Evolutionary conservation across 2,329 filamentous ascomycete species (phyloP).

Genomic region (Ceratocystis ficicola): DNA sequence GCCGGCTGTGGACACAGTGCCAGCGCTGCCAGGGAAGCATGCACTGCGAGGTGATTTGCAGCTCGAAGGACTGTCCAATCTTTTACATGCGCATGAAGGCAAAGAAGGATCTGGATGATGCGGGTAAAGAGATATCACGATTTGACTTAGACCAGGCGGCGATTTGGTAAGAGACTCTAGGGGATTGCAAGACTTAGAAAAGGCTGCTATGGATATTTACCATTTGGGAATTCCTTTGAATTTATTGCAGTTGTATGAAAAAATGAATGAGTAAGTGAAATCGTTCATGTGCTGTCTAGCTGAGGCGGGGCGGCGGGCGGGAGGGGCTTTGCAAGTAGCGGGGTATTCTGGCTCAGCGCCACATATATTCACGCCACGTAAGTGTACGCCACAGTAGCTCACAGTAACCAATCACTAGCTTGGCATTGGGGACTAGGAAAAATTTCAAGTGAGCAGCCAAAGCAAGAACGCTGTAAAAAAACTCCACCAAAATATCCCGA

Average conservation of each 20-base stretch:
- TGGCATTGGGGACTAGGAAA: background rate
- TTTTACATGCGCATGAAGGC: slow-evolving; percentile 99
- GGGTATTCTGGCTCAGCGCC: background rate
- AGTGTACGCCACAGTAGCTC: background rate
- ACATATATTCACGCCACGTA: background rate
- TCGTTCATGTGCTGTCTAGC: too few species aligned
- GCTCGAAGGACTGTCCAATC: slow-evolving; percentile 90
- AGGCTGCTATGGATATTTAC: too few species aligned
- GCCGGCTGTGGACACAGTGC: slow-evolving; percentile 92
- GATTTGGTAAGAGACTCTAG: slow-evolving; percentile 35
- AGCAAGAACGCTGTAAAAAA: background rate
- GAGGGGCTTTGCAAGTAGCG: slow-evolving; percentile 6
- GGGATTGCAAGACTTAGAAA: background rate
- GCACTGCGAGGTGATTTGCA: slow-evolving; percentile 97
- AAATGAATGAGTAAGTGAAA: too few species aligned
- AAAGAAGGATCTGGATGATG: slow-evolving; percentile 96
- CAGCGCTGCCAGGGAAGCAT: slow-evolving; percentile 95
- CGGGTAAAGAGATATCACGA: slow-evolving; percentile 73
- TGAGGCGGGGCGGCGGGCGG: too few species aligned
- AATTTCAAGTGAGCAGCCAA: slow-evolving; percentile 16
- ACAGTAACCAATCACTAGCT: background rate
- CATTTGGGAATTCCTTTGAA: too few species aligned
- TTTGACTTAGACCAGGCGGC: slow-evolving; percentile 80
- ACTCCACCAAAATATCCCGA: slow-evolving; percentile 2
- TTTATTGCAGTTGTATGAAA: too few species aligned